A percentile compares a stretch with the other conserved stretches of the same genome.
phyloP scores from a whole-genome alignment of 2,329 filamentous ascomycete species.

The Fusarium agapanthi region DNA sequence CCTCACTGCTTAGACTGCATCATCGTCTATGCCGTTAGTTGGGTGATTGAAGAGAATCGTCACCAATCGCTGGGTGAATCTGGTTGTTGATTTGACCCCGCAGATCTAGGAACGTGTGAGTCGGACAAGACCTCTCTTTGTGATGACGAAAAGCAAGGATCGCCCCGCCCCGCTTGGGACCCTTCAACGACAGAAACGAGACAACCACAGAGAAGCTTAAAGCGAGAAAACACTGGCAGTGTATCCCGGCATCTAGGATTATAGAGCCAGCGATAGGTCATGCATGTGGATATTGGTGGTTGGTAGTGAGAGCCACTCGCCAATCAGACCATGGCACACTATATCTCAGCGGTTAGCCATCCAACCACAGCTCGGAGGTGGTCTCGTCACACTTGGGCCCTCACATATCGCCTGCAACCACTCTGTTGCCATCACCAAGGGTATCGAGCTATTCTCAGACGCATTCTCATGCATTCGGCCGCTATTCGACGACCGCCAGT shows the following conservation, averaged over 20 bases:
- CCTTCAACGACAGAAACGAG: neutral
- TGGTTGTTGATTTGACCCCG: neutral
- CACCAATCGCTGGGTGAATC: constrained; percentile 9
- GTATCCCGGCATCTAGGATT: constrained; percentile 18
- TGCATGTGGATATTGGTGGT: constrained; percentile 31
- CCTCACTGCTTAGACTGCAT: neutral
- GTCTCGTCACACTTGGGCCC: constrained; percentile 33
- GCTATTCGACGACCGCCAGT: constrained; percentile 42
- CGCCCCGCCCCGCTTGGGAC: constrained; percentile 27
- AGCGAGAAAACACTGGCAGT: constrained; percentile 11
- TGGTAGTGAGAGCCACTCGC: constrained; percentile 21
- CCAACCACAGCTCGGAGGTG: constrained; percentile 53
- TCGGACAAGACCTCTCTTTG: constrained; percentile 16
- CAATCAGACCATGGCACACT: constrained; percentile 36
- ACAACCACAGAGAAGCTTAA: constrained; percentile 17
- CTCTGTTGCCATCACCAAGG: constrained; percentile 43
- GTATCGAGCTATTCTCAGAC: constrained; percentile 49
- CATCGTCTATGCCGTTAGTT: constrained; percentile 7
- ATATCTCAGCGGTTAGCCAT: constrained; percentile 50
- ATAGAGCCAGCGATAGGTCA: constrained; percentile 16
- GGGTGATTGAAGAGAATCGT: neutral
- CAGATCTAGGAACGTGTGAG: constrained; percentile 29
- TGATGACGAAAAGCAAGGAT: constrained; percentile 18
- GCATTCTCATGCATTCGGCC: constrained; percentile 50
- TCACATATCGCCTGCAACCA: constrained; percentile 41